A percentile compares a stretch with the other conserved stretches of the same genome.
Evolutionary conservation across 1,284 basidiomycete genomes (phyloP).

Genomic region (Sphagnurus paluster): DNA sequence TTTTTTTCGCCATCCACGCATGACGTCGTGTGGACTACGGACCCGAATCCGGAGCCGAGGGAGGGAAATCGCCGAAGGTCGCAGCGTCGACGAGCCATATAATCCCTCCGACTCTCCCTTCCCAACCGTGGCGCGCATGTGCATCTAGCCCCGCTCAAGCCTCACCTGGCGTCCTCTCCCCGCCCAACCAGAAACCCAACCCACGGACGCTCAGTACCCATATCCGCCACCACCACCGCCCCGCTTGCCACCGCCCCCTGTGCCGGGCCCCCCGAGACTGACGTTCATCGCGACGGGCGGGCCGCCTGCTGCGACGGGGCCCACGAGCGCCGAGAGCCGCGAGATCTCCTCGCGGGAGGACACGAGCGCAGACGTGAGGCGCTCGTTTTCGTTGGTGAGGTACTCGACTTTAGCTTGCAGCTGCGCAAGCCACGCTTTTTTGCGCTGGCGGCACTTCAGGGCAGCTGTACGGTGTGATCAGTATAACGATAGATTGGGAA

Average conservation of each 20-base stretch:
- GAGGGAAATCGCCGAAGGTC: no score
- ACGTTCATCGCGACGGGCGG: slow-evolving; percentile 46
- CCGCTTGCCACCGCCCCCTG: slow-evolving; percentile 28
- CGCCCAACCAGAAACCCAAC: neutral
- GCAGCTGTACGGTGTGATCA: slow-evolving; percentile 62
- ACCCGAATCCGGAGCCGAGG: no score
- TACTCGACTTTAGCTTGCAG: slow-evolving; percentile 94
- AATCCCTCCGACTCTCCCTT: no score
- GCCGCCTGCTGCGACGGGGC: slow-evolving; percentile 43
- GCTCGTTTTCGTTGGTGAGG: slow-evolving; percentile 90
- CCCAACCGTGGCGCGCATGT: no score
- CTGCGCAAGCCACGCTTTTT: slow-evolving; percentile 95
- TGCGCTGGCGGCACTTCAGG: slow-evolving; percentile 97
- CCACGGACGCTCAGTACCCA: slow-evolving; percentile 30
- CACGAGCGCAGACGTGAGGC: slow-evolving; percentile 78
- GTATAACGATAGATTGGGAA: slow-evolving; percentile 1
- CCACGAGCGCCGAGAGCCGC: slow-evolving; percentile 70
- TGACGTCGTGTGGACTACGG: no score
- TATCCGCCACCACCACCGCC: slow-evolving; percentile 34
- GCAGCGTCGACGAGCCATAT: no score
- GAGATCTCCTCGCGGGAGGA: slow-evolving; percentile 78
- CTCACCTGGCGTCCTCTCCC: no score
- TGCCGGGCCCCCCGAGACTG: slow-evolving; percentile 27
- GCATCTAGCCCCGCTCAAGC: no score
- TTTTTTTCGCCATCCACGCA: no score